Base-by-base conservation (phyloP, 805 yeast genomes). In the Blastobotrys parvus region DNA sequence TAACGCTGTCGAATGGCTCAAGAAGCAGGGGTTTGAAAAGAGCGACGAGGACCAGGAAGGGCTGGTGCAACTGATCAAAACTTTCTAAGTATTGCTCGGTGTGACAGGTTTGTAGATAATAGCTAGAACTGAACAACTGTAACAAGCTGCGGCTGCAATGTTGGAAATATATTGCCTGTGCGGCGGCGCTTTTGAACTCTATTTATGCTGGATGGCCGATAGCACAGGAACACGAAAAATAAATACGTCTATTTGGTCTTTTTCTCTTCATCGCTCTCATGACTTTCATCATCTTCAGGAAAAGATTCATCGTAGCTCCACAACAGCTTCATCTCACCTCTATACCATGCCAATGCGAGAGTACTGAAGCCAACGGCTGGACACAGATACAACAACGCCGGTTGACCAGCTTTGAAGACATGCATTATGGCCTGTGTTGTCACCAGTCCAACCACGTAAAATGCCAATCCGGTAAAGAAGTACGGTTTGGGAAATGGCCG, bases 371-470 rank as follows among this genome's bases (percentile, higher is more conserved):
- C 27, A 22, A 72, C 36, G 3, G 63, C 52, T 3, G 88, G 88
- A 3, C 78, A 78, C 20, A 81, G 58, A 54, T 79, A 81, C 16
- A 82, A 55, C 47, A 82, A 61, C 0, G 87, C 87, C 1, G 88
- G 88, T 58, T 80, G 88, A 0, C 78, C 85, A 8, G 53, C 57
- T 1, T 68, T 52, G 47, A 53, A 72, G 3, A 53, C 40, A 25
- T 63, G 60, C 39, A 72, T 57, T 2, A 68, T 72, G 2, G 47
- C 50, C 39, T 71, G 59, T 1, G 86, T 74, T 0, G 54, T 38
- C 0, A 57, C 18, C 32, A 81, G 54, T 0, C 77, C 80, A n/a
- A 66, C 3, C 0, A 61, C 43, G 55, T 81, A 81, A 8, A 75
- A 69, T 2, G 66, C 30, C n/a, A 79, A 18, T 2, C 76, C 65